These are phyloP conservation scores for Massarina eburnea DNA, from an alignment of 2,329 filamentous ascomycete genomes.

Conservation along the genomic window DNA sequence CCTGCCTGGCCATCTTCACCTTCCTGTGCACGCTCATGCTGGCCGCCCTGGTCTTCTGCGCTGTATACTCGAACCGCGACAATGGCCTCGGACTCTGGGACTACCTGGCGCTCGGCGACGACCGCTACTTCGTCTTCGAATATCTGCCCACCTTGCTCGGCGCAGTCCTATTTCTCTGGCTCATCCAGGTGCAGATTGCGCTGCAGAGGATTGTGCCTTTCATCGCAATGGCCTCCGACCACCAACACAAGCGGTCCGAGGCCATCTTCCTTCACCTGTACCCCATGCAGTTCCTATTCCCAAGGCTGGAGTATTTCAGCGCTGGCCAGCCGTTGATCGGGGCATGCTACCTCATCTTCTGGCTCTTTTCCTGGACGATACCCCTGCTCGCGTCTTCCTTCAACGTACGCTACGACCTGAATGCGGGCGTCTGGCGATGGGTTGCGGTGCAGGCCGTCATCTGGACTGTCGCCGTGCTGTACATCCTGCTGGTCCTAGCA, in stretches of 20 bases:
- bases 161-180: constrained; percentile 71
- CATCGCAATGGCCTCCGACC: constrained; percentile 69
- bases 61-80: constrained; percentile 44
- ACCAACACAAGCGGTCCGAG: constrained; percentile 60
- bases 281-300: constrained; percentile 67
- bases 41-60: constrained; percentile 70
- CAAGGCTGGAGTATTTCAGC: constrained; percentile 67
- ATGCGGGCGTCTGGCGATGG: constrained; percentile 73
- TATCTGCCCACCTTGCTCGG: constrained; percentile 80
- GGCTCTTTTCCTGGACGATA: constrained; percentile 77
- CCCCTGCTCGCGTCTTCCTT: constrained; percentile 81
- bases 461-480: constrained; percentile 76
- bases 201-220: constrained; percentile 80
- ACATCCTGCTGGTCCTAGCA: constrained; percentile 65
- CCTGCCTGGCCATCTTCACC: constrained; percentile 63
- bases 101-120: constrained; percentile 70
- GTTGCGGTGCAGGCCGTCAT: constrained; percentile 73
- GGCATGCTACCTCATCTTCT: constrained; percentile 67
- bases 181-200: constrained; percentile 72
- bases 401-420: constrained; percentile 61
- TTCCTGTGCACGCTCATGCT: constrained; percentile 69
- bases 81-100: constrained; percentile 65
- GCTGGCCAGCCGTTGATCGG: constrained; percentile 70
- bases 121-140: constrained; percentile 81
- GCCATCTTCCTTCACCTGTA: constrained; percentile 65